These are phyloP conservation scores for Hortaea werneckii DNA, from an alignment of 2,329 filamentous ascomycete species.

Conservation along the genomic window DNA sequence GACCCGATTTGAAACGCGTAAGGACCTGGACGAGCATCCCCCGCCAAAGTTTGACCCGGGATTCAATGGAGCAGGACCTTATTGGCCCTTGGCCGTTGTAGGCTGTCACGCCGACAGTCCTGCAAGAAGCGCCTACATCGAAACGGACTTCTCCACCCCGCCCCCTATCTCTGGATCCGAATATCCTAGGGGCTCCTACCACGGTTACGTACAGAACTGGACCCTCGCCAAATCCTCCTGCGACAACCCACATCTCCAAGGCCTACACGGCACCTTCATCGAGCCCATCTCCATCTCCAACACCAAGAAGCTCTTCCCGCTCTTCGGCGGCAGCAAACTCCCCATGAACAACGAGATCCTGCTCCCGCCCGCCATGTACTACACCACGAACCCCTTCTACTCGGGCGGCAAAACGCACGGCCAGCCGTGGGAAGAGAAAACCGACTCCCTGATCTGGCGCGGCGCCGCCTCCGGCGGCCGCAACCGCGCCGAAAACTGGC, in stretches of 20 bases:
- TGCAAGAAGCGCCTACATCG: conserved; percentile 25
- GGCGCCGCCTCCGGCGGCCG: conserved; percentile 39
- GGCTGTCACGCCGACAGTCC: conserved; percentile 32
- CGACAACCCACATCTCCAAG: conserved; percentile 34
- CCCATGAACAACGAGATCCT: conserved; percentile 44
- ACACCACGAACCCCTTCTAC: conserved; percentile 35
- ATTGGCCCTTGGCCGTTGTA: conserved; percentile 34
- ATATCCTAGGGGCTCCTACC: conserved; percentile 24
- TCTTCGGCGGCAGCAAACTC: conserved; percentile 43
- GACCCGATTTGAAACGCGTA: conserved; percentile 18
- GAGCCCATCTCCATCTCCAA: conserved; percentile 38
- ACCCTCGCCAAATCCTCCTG: conserved; percentile 37
- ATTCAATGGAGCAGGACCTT: conserved; percentile 25
- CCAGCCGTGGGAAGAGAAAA: conserved; percentile 33
- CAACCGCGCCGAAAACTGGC: conserved; percentile 50
- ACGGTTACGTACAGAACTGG: conserved; percentile 41
- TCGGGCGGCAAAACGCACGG: conserved; percentile 31
- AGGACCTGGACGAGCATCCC: conserved; percentile 17
- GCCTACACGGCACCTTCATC: conserved; percentile 39
- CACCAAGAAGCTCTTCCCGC: conserved; percentile 36
- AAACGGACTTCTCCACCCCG: conserved; percentile 29
- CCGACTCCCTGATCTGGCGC: conserved; percentile 35
- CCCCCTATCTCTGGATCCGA: conserved; percentile 21
- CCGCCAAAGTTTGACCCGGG: conserved; percentile 20
- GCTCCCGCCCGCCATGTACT: conserved; percentile 42